Conservation (phyloP, 2,329 filamentous ascomycete genomes). For the Pseudomassariella vexata region DNA sequence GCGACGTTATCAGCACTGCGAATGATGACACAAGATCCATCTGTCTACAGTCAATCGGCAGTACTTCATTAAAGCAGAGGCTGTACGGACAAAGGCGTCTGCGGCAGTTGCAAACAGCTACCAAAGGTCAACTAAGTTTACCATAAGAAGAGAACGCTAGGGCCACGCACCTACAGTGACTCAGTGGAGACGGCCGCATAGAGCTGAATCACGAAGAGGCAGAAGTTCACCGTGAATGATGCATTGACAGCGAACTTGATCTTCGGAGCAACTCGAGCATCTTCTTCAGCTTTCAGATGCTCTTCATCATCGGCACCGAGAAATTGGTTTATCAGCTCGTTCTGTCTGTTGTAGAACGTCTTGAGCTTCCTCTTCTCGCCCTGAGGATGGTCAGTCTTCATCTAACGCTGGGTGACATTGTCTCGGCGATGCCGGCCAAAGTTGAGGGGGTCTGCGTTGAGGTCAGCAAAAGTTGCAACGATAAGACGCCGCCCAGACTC, state of each 20-base stretch:
- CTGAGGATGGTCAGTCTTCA: slow-evolving; percentile 41
- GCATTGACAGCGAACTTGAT: slow-evolving; percentile 49
- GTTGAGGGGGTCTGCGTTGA: slow-evolving; percentile 32
- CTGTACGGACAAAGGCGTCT: slow-evolving; percentile 49
- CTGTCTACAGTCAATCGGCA: slow-evolving; percentile 20
- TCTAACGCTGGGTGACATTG: slow-evolving; percentile 36
- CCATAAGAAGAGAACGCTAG: slow-evolving; percentile 8
- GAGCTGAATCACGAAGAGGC: slow-evolving; percentile 51
- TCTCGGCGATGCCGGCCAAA: slow-evolving; percentile 33
- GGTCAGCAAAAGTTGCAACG: too few relatives aligned
- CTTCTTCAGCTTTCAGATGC: slow-evolving; percentile 42
- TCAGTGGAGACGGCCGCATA: slow-evolving; percentile 53
- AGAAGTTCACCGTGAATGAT: slow-evolving; percentile 46
- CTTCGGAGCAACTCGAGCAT: slow-evolving; percentile 41
- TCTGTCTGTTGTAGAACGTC: slow-evolving; percentile 42
- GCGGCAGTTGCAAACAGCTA: slow-evolving; percentile 59
- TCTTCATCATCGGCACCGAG: slow-evolving; percentile 52
- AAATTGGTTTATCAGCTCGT: slow-evolving; percentile 44
- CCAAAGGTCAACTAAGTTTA: slow-evolving; percentile 13
- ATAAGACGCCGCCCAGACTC: too few relatives aligned
- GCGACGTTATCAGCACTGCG: slow-evolving; percentile 56
- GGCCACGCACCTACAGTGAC: slow-evolving; percentile 42
- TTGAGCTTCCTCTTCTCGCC: slow-evolving; percentile 36
- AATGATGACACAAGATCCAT: slow-evolving; percentile 61
- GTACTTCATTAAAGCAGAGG: slow-evolving; percentile 8